Evolutionary conservation across 805 yeast species (phyloP).

Genomic region (Wickerhamomyces strasburgensis): DNA sequence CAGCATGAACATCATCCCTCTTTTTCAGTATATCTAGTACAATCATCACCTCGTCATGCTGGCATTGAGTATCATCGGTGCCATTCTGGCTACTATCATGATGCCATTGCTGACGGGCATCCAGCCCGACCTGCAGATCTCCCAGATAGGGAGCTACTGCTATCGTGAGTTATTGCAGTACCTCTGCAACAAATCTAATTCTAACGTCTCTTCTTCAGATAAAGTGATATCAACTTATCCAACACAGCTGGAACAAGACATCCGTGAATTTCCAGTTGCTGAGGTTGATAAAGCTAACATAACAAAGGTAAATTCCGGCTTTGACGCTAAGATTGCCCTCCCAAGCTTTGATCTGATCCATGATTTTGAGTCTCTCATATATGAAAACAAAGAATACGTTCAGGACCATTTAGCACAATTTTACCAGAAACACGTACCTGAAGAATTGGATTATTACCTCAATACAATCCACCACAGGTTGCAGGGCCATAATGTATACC

Average conservation of each 20-base stretch:
- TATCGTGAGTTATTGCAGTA: no score
- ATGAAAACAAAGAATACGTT: conserved; percentile 7
- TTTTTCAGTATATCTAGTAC: no score
- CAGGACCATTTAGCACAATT: conserved; percentile 2
- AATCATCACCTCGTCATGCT: conserved; percentile 1
- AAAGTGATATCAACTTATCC: background rate
- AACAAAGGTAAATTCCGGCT: no score
- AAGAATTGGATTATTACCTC: conserved; percentile 1
- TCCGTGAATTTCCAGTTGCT: background rate
- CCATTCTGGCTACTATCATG: conserved; percentile 3
- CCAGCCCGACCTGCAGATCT: no score
- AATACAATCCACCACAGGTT: conserved; percentile 1
- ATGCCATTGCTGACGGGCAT: conserved; percentile 10
- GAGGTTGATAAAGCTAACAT: no score
- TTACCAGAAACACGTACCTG: conserved; percentile 6
- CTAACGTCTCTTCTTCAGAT: background rate
- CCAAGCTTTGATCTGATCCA: conserved; percentile 4
- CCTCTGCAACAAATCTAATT: conserved; percentile 5
- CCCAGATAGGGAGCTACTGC: no score
- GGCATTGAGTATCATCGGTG: conserved; percentile 1
- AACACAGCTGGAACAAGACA: background rate
- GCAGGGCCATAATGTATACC: conserved; percentile 9
- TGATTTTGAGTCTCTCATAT: conserved; percentile 7
- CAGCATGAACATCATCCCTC: no score
- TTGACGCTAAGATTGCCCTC: background rate